These are phyloP conservation scores for Acanthamoeba lenticulata DNA, from an alignment of 208 protist genomes.

Conservation along the genomic window DNA sequence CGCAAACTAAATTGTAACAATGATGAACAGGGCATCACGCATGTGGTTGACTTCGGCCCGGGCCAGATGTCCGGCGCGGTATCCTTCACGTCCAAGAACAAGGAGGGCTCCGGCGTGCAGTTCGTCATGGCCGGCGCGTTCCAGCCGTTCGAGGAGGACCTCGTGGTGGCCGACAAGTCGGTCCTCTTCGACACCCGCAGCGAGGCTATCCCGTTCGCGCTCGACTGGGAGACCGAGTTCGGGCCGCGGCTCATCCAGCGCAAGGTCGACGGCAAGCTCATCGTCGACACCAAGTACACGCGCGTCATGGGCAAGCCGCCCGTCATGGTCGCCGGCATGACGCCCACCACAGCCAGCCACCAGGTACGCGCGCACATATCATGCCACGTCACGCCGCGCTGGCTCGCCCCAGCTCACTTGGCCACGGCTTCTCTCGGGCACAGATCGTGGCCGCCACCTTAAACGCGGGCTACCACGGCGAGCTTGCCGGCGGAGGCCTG, in stretches of 20 bases:
- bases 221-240: constrained; percentile 75
- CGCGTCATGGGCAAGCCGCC: constrained; percentile 83
- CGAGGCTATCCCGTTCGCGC: constrained; percentile 64
- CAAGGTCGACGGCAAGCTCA: constrained; percentile 63
- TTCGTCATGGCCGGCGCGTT: constrained; percentile 68
- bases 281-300: constrained; percentile 80
- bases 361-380: too few species aligned
- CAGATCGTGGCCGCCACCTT: constrained; percentile 74
- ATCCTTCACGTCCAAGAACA: constrained; percentile 74
- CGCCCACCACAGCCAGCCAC: constrained; percentile 79
- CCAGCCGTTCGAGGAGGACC: constrained; percentile 67
- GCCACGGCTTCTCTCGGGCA: too few species aligned
- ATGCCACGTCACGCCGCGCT: too few species aligned
- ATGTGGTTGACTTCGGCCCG: constrained; percentile 87
- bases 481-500: constrained; percentile 85
- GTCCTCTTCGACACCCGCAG: constrained; percentile 67
- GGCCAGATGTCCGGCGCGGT: constrained; percentile 77
- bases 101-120: constrained; percentile 78
- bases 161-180: constrained; percentile 74
- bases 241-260: constrained; percentile 74
- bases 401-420: too few species aligned
- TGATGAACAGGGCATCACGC: constrained; percentile 80
- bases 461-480: constrained; percentile 87
- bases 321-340: constrained; percentile 89
- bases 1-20: too few species aligned